These are phyloP conservation scores for Uncinocarpus reesii DNA, from an alignment of 2,329 filamentous ascomycete species.

Conservation along the genomic window DNA sequence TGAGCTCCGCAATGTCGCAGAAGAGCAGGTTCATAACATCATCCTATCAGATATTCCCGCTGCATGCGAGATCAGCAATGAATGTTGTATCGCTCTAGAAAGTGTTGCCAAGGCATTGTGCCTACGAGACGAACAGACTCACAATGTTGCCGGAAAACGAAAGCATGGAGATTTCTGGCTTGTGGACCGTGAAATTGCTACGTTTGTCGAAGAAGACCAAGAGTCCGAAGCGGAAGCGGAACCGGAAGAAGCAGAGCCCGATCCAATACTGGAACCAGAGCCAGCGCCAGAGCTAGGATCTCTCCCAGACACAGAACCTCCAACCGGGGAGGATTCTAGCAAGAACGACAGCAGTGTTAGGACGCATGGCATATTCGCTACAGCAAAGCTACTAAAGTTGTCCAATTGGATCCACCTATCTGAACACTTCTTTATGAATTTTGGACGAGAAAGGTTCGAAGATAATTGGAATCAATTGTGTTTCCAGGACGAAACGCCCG, in stretches of 20 bases:
- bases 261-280: background rate
- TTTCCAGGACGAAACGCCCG: constrained; percentile 47
- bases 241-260: constrained; percentile 22
- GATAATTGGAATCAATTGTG: constrained; percentile 58
- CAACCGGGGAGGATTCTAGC: background rate
- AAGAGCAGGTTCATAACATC: constrained; percentile 30
- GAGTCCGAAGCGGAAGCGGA: constrained; percentile 24
- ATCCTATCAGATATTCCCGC: constrained; percentile 53
- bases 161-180: constrained; percentile 59
- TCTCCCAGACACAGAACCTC: background rate
- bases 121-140: constrained; percentile 52
- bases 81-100: constrained; percentile 58
- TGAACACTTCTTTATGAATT: constrained; percentile 64
- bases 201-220: constrained; percentile 23
- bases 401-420: constrained; percentile 55
- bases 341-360: background rate
- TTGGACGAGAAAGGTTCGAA: constrained; percentile 43
- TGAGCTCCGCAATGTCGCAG: constrained; percentile 32
- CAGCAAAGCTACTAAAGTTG: constrained; percentile 49
- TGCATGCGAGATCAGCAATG: constrained; percentile 59
- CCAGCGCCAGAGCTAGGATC: background rate
- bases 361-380: constrained; percentile 34
- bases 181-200: constrained; percentile 38
- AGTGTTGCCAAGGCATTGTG: constrained; percentile 56
- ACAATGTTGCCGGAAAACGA: constrained; percentile 49